These are phyloP conservation scores for Multifurca ochricompacta DNA, from an alignment of 768 basidiomycete genomes.

Conservation along the genomic window DNA sequence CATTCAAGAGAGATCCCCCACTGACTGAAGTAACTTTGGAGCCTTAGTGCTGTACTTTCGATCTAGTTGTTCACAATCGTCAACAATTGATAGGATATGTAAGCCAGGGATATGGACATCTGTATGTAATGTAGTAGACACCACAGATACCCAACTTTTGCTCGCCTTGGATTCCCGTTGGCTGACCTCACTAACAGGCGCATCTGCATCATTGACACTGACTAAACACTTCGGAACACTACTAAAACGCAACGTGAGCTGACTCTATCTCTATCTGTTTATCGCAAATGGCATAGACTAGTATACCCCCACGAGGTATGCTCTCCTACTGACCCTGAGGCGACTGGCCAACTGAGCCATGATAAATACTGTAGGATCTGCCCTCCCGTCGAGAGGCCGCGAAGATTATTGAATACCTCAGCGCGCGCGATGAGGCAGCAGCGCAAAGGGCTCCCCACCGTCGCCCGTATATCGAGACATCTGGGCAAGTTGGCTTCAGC, in stretches of 20 bases:
- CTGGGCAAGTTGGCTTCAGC: constrained; percentile 35
- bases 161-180: too few relatives aligned
- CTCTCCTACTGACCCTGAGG: background rate
- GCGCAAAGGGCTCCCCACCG: constrained; percentile 24
- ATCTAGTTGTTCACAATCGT: too few relatives aligned
- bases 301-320: constrained; percentile 35
- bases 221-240: too few relatives aligned
- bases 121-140: too few relatives aligned
- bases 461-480: constrained; percentile 29
- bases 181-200: too few relatives aligned
- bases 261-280: constrained; percentile 29
- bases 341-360: background rate
- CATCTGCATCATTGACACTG: too few relatives aligned
- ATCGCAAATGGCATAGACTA: constrained; percentile 43
- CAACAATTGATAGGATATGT: too few relatives aligned
- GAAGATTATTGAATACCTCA: constrained; percentile 30
- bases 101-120: too few relatives aligned
- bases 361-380: constrained; percentile 25
- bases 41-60: too few relatives aligned
- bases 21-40: too few relatives aligned
- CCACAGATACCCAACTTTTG: too few relatives aligned
- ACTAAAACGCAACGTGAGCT: constrained; percentile 26
- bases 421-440: constrained; percentile 32
- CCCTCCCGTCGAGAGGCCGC: constrained; percentile 32
- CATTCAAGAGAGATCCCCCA: too few relatives aligned